Conservation (phyloP, 208 protist species). For the Leishmania martiniquensis region DNA sequence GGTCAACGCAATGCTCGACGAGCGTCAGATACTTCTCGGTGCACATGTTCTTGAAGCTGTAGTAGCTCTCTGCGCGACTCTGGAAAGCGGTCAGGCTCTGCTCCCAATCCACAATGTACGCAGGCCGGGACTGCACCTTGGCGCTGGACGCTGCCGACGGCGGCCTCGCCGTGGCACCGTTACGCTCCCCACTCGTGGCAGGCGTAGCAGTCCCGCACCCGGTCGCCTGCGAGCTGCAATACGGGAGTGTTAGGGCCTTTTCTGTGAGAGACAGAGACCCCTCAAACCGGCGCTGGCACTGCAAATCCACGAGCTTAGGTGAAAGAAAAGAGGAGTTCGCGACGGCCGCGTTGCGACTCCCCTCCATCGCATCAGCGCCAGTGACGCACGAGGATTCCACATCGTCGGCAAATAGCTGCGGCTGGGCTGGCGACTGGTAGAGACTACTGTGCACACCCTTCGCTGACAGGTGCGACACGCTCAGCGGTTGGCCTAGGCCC, state of each 20-base stretch:
- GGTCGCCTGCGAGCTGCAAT: constrained; percentile 2
- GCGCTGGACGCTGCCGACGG: neutral
- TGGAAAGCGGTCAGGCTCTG: constrained; percentile 45
- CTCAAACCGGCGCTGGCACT: constrained; percentile 12
- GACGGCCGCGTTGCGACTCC: neutral
- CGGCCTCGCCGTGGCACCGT: neutral
- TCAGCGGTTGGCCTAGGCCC: neutral
- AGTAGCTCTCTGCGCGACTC: constrained; percentile 47
- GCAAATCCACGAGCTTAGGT: constrained; percentile 23
- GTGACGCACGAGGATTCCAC: neutral
- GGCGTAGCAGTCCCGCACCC: neutral
- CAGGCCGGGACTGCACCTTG: neutral
- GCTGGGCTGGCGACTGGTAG: neutral
- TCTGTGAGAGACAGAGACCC: constrained; percentile 3
- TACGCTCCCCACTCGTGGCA: neutral
- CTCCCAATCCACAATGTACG: constrained; percentile 40
- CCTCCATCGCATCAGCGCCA: constrained; percentile 1
- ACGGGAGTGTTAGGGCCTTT: neutral
- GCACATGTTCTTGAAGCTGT: constrained; percentile 41
- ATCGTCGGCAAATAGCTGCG: constrained; percentile 1
- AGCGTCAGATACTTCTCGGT: constrained; percentile 65
- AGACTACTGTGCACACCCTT: neutral
- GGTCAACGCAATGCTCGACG: constrained; percentile 65
- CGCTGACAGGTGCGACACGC: neutral
- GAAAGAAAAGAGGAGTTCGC: constrained; percentile 20